These are phyloP conservation scores for Stellera chamaejasme DNA, from an alignment of 345 rosid genomes.

Conservation along the genomic window DNA sequence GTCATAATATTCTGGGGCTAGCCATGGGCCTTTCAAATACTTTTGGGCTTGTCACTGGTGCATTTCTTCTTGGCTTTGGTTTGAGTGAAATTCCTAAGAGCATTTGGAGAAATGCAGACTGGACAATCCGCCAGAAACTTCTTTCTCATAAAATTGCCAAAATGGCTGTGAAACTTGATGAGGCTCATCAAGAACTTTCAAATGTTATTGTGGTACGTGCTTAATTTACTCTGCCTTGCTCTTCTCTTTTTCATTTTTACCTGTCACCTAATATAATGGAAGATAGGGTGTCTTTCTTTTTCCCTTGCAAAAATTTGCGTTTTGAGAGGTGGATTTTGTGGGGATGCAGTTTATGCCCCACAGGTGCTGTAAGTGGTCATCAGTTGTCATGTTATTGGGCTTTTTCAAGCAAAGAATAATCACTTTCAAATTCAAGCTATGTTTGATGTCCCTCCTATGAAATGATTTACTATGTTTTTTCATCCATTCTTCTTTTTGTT, in stretches of 20 bases:
- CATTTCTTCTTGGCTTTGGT: conserved; percentile 99
- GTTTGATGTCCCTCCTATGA: no score
- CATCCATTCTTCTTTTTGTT: no score
- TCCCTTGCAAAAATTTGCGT: no score
- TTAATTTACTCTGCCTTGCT: not conserved
- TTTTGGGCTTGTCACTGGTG: conserved; percentile 99
- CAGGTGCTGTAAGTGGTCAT: no score
- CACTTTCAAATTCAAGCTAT: no score
- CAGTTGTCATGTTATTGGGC: no score
- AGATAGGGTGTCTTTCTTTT: no score
- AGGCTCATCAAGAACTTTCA: conserved; percentile 94
- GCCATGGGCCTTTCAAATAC: conserved; percentile 99
- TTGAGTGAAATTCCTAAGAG: conserved; percentile 91
- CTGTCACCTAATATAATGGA: no score
- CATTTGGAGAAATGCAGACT: conserved; percentile 87
- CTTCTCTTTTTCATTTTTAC: not conserved
- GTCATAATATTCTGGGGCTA: conserved; percentile 61
- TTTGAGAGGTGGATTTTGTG: no score
- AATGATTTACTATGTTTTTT: no score
- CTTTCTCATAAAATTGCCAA: conserved; percentile 97
- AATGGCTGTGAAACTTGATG: conserved; percentile 96
- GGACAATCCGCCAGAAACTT: conserved; percentile 90
- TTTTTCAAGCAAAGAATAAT: no score
- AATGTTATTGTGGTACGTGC: conserved; percentile 92
- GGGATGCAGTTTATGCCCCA: no score